Base-by-base conservation (phyloP, 2,329 filamentous ascomycete species). In the Whalleya microplaca region DNA sequence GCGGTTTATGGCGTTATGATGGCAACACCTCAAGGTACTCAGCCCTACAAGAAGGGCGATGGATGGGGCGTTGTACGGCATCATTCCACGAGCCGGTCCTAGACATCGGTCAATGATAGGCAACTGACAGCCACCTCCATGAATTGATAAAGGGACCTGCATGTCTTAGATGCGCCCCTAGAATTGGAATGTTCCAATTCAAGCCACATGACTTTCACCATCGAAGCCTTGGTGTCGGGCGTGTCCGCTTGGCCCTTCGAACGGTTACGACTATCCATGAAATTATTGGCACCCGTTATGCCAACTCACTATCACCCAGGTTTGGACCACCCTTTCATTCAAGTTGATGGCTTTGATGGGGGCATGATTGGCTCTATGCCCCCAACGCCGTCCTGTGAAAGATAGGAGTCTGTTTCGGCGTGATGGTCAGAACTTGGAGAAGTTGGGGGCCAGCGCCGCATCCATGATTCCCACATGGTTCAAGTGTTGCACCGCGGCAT, bases 71-170 rank as follows among this genome's bases (percentile, higher is more conserved):
- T 54, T 19, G 40, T 54, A 53, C 42, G 45, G 46, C 43, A 32
- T 48, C 40, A 23, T 37, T 21, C 49, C 20, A 43, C 20, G 20
- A 46, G 37, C 44, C 40, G n/a, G n/a, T 41, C 44, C 12, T 45
- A 21, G 40, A 45, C 14, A 27, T 50, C 41, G 46, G 49, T 53
- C 45, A 48, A 47, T n/a, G 45, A 42, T 55, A 46, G 48, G 54
- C 54, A 50, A 41, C 18, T 51, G 55, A 64, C 57, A 68, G 64
- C 65, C 61, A 68, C 62, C 58, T 64, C 56, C 56, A 67, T 51
- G 40, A 48, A 51, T 50, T 53, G 32, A 51, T 41, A 23, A 49
- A 58, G 49, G 54, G 54, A 58, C 59, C 58, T 64, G 56, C 56
- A 65, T 54, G 42, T 62, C 62, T 62, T 62, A 46, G 54, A 53